A percentile compares a stretch with the other conserved stretches of the same genome.
Evolutionary conservation across 345 rosid genomes (phyloP).

Genomic region (Linum usitatissimum): DNA sequence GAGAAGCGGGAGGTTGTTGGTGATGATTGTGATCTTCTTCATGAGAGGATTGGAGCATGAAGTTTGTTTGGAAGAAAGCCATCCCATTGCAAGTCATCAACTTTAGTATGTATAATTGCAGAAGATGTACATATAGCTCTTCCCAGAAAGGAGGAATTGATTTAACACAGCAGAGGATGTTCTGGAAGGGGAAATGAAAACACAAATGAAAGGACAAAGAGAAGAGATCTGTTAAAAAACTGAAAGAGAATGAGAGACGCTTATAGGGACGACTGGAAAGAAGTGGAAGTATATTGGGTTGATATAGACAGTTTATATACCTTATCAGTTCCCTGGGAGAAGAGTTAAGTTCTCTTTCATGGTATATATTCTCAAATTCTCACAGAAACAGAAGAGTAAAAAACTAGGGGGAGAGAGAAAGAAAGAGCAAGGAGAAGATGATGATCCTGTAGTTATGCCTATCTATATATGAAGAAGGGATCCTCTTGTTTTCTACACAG

Average conservation of each 20-base stretch:
- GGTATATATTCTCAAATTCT: no score
- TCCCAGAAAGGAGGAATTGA: no score
- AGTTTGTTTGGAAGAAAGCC: slow-evolving; percentile 19
- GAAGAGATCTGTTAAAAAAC: background rate
- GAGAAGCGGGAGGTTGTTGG: slow-evolving; percentile 10
- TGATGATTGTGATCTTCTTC: slow-evolving; percentile 7
- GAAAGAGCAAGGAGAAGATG: background rate
- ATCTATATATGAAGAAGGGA: background rate
- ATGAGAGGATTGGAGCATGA: slow-evolving; percentile 18
- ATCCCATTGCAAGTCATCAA: slow-evolving; percentile 14
- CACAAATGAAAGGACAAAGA: background rate
- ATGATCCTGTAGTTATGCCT: background rate
- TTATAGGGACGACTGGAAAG: background rate
- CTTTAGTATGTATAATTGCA: background rate
- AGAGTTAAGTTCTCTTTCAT: background rate
- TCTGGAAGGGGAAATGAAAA: no score
- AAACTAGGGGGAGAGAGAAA: background rate
- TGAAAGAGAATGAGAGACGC: background rate
- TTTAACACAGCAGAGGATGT: no score
- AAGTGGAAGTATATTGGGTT: background rate
- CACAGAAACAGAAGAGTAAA: background rate
- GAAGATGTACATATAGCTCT: no score
- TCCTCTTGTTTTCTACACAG: background rate
- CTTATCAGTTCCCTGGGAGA: background rate
- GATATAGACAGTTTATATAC: background rate